A percentile compares a stretch with the other conserved stretches of the same genome.
Evolutionary conservation across 2,329 filamentous ascomycete genomes (phyloP).

Genomic region (Aspergillus brasiliensis): DNA sequence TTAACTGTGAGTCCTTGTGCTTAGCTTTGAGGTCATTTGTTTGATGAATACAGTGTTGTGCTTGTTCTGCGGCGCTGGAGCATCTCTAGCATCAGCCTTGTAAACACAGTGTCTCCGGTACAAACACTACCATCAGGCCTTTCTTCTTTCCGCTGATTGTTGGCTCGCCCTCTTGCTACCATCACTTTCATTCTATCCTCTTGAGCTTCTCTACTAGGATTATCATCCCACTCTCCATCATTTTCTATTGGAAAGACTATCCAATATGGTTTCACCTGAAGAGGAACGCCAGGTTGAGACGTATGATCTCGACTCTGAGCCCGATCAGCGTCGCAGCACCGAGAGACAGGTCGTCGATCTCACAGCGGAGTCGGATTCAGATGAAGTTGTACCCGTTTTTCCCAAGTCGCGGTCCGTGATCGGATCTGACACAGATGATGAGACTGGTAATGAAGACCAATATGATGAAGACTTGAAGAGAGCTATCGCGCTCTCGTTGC

Average conservation of each 20-base stretch:
- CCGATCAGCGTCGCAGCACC: background rate
- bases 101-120: background rate
- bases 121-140: background rate
- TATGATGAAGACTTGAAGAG: slow-evolving; percentile 40
- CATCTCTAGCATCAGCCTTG: background rate
- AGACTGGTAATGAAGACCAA: slow-evolving; percentile 20
- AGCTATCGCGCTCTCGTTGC: slow-evolving; percentile 39
- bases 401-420: slow-evolving; percentile 33
- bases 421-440: slow-evolving; percentile 28
- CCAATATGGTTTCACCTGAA: slow-evolving; percentile 13
- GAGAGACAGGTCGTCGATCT: slow-evolving; percentile 33
- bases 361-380: slow-evolving; percentile 34
- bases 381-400: slow-evolving; percentile 27
- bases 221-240: background rate
- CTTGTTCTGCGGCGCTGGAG: background rate
- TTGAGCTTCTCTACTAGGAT: background rate
- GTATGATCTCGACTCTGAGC: background rate
- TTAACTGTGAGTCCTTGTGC: background rate
- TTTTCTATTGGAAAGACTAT: background rate
- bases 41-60: background rate
- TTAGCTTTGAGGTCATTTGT: background rate
- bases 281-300: background rate
- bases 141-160: background rate
- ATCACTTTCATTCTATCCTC: background rate
- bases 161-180: background rate